These are phyloP conservation scores for Colletotrichum sp. DNA, from an alignment of 2,329 filamentous ascomycete species.

Conservation along the genomic window DNA sequence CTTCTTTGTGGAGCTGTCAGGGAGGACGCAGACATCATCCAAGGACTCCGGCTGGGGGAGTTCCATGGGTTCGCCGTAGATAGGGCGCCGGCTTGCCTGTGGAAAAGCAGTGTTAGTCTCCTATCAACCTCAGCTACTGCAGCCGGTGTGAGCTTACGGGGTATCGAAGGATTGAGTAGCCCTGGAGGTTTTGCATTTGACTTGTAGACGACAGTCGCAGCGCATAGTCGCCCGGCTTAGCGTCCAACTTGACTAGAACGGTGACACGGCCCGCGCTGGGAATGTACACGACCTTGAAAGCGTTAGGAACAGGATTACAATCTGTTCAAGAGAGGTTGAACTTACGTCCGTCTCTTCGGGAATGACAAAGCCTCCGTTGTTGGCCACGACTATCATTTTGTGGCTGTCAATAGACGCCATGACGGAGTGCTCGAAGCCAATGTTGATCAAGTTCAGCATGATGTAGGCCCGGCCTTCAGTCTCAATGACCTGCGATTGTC, in stretches of 20 bases:
- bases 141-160: not conserved
- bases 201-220: conserved; percentile 27
- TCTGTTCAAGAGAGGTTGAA: not conserved
- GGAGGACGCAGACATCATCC: conserved; percentile 19
- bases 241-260: conserved; percentile 24
- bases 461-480: conserved; percentile 4
- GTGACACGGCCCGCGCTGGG: conserved; percentile 24
- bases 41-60: conserved; percentile 3
- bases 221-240: conserved; percentile 24
- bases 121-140: not conserved
- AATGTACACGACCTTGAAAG: conserved; percentile 16
- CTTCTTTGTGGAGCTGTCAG: conserved; percentile 12
- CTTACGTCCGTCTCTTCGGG: conserved; percentile 17
- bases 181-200: conserved; percentile 26
- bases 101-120: accelerated
- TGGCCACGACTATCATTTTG: conserved; percentile 27
- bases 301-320: not conserved
- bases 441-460: conserved; percentile 14
- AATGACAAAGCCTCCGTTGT: conserved; percentile 26
- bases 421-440: conserved; percentile 16
- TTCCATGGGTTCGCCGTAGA: conserved; percentile 23
- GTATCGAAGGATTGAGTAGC: conserved; percentile 23
- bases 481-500: not conserved
- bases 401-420: conserved; percentile 25
- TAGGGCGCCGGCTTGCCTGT: conserved; percentile 6